Conservation (phyloP, 495 filamentous ascomycete genomes). For the Penicillium parvum region DNA sequence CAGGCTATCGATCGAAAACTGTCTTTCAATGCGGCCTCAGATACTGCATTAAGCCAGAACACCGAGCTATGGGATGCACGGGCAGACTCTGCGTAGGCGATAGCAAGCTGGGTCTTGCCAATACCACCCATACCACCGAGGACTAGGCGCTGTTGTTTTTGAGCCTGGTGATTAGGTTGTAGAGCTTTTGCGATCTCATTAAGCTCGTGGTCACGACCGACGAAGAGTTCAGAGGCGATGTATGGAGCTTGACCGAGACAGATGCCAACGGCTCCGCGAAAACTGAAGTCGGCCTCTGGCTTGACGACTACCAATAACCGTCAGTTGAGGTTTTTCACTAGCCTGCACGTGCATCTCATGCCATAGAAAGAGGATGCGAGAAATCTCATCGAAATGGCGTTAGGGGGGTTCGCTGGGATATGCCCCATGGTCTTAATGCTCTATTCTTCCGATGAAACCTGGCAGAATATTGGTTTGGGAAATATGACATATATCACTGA, state of each 20-base stretch:
- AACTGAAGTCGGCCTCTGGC: constrained; percentile 4
- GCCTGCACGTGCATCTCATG: too few relatives aligned
- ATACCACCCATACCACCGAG: constrained; percentile 10
- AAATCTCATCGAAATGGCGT: too few relatives aligned
- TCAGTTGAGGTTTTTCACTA: too few relatives aligned
- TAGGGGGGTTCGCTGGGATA: too few relatives aligned
- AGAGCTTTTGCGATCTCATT: background rate
- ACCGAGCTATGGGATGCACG: constrained; percentile 1
- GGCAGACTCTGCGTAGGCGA: constrained; percentile 5
- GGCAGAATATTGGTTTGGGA: too few relatives aligned
- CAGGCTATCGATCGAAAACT: constrained; percentile 6
- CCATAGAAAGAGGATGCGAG: too few relatives aligned
- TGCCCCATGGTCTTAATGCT: too few relatives aligned
- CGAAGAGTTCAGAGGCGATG: constrained; percentile 5
- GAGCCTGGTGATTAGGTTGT: background rate
- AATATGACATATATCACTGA: too few relatives aligned
- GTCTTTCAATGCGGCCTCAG: constrained; percentile 9
- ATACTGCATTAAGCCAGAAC: constrained; percentile 11
- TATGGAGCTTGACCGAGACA: constrained; percentile 4
- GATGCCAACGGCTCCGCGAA: constrained; percentile 2
- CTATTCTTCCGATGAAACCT: too few relatives aligned
- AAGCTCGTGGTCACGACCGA: constrained; percentile 7
- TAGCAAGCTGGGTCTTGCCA: constrained; percentile 16
- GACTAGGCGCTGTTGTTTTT: constrained; percentile 1
- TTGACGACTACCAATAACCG: too few relatives aligned